Evolutionary conservation across 805 yeast genomes (phyloP), one percentile per base, ranked within the genome.

Genomic region (Ogataea corticis): DNA sequence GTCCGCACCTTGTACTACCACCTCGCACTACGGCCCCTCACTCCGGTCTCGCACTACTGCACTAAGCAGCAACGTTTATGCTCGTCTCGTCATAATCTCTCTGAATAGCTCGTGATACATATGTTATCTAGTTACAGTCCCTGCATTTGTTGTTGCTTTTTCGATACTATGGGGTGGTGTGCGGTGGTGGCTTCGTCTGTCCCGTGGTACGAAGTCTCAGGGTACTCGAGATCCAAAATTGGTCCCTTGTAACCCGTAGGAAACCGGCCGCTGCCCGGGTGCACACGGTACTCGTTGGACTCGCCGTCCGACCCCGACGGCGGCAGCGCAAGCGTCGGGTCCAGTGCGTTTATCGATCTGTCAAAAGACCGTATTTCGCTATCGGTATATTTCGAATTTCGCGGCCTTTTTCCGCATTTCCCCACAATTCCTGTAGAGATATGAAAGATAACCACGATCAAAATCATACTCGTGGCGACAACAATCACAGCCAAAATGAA

Each of bases 331-430:
- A 40, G 9, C 3, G 48, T 45, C 11, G 52, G 52, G 21, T 49
- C 52, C 38, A 49, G 28, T 7, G 42, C 35, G 13, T 33, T 16
- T 4, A 49, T 16, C 15, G 38, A 39, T 7, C n/a, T 19, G 23
- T 49, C 49, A 35, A 49, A 38, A 14, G 33, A 23, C 14, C 37
- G 40, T 45, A 49, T 49, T 19, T 39, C 38, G 13, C 38, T 36
- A 5, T 45, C 48, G 29, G 43, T 42, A 30, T 45, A 45, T 6
- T 40, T 34, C 7, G 38, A n/a, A 13, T 38, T 42, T 19, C 42
- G 44, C 13, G 35, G 33, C 14, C 41, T 40, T n/a, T 17, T 17
- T 15, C 29, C 18, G 17, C 18, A 31, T 6, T 27, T 27, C 4
- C 46, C 31, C 15, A 21, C 28, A 23, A 23, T 10, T 12, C 39